Base-by-base conservation (phyloP, 2,329 filamentous ascomycete species). In the Phialemoniopsis sp. region DNA sequence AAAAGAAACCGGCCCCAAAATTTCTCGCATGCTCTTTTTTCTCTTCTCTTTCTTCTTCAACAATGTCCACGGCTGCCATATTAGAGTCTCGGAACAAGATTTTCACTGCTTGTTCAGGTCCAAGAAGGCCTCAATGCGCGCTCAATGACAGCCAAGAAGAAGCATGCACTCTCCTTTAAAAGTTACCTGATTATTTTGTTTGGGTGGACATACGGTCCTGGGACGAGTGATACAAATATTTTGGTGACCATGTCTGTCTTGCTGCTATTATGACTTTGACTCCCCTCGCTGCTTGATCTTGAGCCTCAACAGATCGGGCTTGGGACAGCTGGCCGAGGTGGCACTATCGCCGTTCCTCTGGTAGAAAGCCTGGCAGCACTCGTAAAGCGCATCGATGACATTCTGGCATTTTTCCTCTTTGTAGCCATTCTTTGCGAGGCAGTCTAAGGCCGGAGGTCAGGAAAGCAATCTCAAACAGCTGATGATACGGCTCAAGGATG, bases 1-100 rank as follows among this genome's bases (percentile, higher is more conserved):
- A 21, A 28, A 14, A 13, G 13, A 19, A 12, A 14, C 13, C 21
- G 17, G 37, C 39, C 44, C 40, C 41, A 36, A 45, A 51, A 46
- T 46, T 52, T 51, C 44, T 17, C n/a, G 33, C 46, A 10, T 12
- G n/a, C 18, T 36, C 50, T 58, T 57, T 57, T 62, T 57, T 62
- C 62, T 55, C 52, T 63, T 67, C 68, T 41, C 41, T 37, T 42
- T 72, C 67, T 66, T 71, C 64, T 64, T 69, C 71, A 67, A 75
- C 73, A 91, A 87, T 88, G 82, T 88, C 80, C 79, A 73, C 61
- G 82, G 84, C 89, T 84, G 86, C 84, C 80, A 87, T 87, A 87
- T 91, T 97, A 97, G 93, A 98, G 93, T 98, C 93, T 94, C 91
- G 90, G 86, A 86, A 82, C 81, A 87, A 81, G 86, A 80, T 65